Evolutionary conservation across 78 protist genomes (phyloP), one percentile per base, ranked within the genome.

Genomic region (Speleostelium caveatum): DNA sequence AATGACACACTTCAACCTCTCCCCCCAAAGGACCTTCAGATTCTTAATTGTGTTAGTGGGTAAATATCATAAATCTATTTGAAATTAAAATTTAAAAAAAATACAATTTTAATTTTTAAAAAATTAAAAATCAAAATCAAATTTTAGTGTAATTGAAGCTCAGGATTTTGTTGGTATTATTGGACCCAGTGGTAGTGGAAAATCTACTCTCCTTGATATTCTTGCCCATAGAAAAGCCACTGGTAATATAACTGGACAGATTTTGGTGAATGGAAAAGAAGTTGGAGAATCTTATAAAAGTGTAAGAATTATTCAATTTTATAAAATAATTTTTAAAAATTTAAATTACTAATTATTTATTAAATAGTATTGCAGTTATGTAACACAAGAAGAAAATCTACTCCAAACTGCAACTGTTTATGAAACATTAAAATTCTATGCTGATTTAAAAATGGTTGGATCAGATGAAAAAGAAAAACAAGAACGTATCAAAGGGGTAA

Each of bases 121-220:
- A n/a, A n/a, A n/a, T n/a, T n/a, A n/a, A n/a, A n/a, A n/a, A n/a
- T n/a, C n/a, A n/a, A n/a, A n/a, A n/a, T n/a, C n/a, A n/a, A n/a
- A n/a, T n/a, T n/a, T n/a, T n/a, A n/a, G 77, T 32, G 65, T 51
- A 30, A 71, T 71, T 71, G 77, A 71, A 71, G 14, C 28, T 36
- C 63, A 62, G 3, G 45, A 71, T 42, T 26, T 68, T 1, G 55
- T 78, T 41, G 94, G 90, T 16, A 24, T 89, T 16, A 78, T 89
- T 89, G 96, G 96, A 14, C 95, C 96, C 28, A 75, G 92, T 22
- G 96, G 96, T 42, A 26, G 88, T 22, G 96, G 96, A 35, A 94
- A 94, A 73, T 75, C 96, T 33, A 94, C 96, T 19, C 74, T 94
- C 21, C 38, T 94, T 21, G 93, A 87, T 75, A 35, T 88, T 35